These are phyloP conservation scores for Lactifluus subvellereus DNA, from an alignment of 768 basidiomycete species.

Conservation along the genomic window DNA sequence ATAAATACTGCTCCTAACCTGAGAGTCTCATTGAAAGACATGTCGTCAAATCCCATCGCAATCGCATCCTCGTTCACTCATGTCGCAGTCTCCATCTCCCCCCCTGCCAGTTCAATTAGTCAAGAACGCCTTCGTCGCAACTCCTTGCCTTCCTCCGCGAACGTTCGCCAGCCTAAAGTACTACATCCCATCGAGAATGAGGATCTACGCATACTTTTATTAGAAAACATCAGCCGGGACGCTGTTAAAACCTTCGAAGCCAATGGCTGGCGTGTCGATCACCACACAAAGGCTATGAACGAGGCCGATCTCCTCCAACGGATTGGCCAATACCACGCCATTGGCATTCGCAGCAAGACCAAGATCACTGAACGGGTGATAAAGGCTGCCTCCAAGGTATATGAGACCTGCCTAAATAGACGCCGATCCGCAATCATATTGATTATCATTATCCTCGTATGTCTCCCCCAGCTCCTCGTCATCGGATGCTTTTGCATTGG, in stretches of 20 bases:
- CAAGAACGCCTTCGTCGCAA: slow-evolving; percentile 28
- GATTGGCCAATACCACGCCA: slow-evolving; percentile 81
- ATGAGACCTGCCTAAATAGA: not conserved
- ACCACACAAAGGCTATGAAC: slow-evolving; percentile 75
- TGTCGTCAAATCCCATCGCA: slow-evolving; percentile 47
- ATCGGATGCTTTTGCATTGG: slow-evolving; percentile 99
- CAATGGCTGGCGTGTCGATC: slow-evolving; percentile 91
- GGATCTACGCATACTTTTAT: slow-evolving; percentile 71
- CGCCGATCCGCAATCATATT: not conserved
- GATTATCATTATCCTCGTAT: not conserved
- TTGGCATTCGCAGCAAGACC: slow-evolving; percentile 97
- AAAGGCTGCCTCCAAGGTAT: slow-evolving; percentile 78
- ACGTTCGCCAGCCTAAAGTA: slow-evolving; percentile 54
- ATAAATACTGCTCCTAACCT: too few species aligned
- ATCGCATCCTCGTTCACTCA: slow-evolving; percentile 37
- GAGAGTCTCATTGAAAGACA: not conserved
- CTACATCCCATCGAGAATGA: slow-evolving; percentile 82
- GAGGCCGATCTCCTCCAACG: slow-evolving; percentile 89
- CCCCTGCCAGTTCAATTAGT: slow-evolving; percentile 39
- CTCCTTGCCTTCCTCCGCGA: slow-evolving; percentile 23
- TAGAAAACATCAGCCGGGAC: slow-evolving; percentile 93
- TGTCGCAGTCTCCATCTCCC: slow-evolving; percentile 48
- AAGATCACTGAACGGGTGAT: slow-evolving; percentile 90
- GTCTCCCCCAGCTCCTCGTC: slow-evolving; percentile 66
- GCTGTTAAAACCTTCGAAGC: slow-evolving; percentile 75